Percentiles rank a stretch among this genome's conserved stretches.
Evolutionary conservation across 805 yeast species (phyloP).

Genomic region (Starmerella asiatica): DNA sequence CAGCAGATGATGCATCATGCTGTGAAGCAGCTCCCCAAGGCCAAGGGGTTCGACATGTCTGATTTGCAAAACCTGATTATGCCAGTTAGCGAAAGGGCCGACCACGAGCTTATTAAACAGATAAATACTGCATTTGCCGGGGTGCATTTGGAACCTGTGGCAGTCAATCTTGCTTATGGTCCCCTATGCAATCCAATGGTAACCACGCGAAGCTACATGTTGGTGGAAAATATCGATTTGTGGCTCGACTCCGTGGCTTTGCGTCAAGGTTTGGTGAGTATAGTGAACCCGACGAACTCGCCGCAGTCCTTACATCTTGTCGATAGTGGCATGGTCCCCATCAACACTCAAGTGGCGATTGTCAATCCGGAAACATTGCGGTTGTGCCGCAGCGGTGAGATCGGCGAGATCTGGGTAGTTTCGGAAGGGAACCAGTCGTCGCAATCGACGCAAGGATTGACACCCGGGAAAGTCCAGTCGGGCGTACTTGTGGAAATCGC

Average conservation of each 20-base stretch:
- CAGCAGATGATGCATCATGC: constrained; percentile 73
- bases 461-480: constrained; percentile 28
- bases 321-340: constrained; percentile 93
- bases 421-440: constrained; percentile 68
- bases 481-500: constrained; percentile 43
- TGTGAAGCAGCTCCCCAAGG: constrained; percentile 38
- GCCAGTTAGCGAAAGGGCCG: constrained; percentile 56
- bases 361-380: constrained; percentile 84
- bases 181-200: constrained; percentile 73
- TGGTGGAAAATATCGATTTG: constrained; percentile 75
- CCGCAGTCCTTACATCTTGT: constrained; percentile 65
- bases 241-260: constrained; percentile 79
- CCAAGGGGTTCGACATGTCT: constrained; percentile 48
- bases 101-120: constrained; percentile 39
- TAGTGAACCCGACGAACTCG: constrained; percentile 59
- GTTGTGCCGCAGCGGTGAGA: constrained; percentile 76
- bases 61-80: constrained; percentile 72
- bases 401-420: constrained; percentile 94
- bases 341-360: constrained; percentile 82
- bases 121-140: constrained; percentile 50
- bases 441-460: constrained; percentile 41
- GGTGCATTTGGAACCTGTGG: constrained; percentile 50
- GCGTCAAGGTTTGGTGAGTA: constrained; percentile 74
- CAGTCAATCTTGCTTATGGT: constrained; percentile 64
- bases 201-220: constrained; percentile 72